Base-by-base conservation (phyloP, 257 asterid genomes). In the Jaltomata sinuosa region DNA sequence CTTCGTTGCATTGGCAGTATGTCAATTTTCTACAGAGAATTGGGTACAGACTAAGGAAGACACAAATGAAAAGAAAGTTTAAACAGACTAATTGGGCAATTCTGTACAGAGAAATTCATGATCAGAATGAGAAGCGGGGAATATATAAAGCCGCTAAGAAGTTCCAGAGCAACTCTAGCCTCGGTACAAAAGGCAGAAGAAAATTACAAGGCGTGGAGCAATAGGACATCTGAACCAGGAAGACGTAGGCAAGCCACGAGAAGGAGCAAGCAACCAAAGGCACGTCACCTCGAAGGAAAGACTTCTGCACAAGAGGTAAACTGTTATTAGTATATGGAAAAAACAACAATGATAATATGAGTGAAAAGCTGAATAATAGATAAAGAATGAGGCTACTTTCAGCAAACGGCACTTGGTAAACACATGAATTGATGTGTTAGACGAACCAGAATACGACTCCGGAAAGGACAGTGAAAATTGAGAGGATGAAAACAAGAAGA, bases 241-340 rank as follows among this genome's bases (percentile, higher is more conserved):
- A 38, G 21, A 47, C 64, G 52, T 52, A 34, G 84, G 69, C 69
- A 55, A 69, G 50, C 52, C 31, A 5, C 52, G 3, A 79, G 68
- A 40, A 80, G 50, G 82, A 83, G 84, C 84, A 29, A 34, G 67
- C 79, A 25, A 47, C 84, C 82, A 47, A 77, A 77, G 61, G 34
- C 81, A 47, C 61, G 61, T 49, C 62, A 49, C 81, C 47, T 47
- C 61, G 5, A 47, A 32, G 82, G 42, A 34, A 77, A 49, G 29
- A 77, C 42, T 49, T 77, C 82, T 77, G 84, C 84, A 78, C 45
- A 83, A 83, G 64, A 83, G 53, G 72, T 50, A 77, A 76, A 77
- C 42, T 77, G 42, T 49, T 9, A 77, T 77, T 47, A 77, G 29
- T 49, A 49, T 77, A 77, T 27, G 82, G 82, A 10, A 49, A 49